Percentiles rank a stretch among this genome's conserved stretches.
Conservation (phyloP, 1,284 basidiomycete genomes). For the Apiotrichum veenhuisii region DNA sequence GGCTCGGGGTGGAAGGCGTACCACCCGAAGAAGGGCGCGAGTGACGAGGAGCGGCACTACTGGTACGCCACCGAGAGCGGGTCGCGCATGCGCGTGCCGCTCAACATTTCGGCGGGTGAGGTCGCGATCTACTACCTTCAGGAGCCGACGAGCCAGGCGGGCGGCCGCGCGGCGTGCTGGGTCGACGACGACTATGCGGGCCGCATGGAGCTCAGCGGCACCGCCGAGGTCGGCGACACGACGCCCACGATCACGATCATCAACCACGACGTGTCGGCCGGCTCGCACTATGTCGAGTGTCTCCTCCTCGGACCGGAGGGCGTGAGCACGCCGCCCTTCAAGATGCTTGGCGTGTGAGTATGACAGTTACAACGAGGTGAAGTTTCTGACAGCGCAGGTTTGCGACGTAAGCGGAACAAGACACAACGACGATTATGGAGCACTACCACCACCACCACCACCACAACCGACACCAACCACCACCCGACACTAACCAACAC, state of each 20-base stretch:
- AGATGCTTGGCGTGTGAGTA: constrained; percentile 68
- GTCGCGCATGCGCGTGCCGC: constrained; percentile 64
- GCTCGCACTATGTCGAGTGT: constrained; percentile 83
- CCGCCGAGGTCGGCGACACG: constrained; percentile 48
- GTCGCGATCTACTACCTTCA: constrained; percentile 55
- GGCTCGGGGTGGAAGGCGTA: constrained; percentile 81
- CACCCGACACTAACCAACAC: too few species aligned
- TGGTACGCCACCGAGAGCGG: constrained; percentile 68
- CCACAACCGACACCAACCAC: too few species aligned
- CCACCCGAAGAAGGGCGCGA: constrained; percentile 58
- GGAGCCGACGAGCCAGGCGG: constrained; percentile 48
- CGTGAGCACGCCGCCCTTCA: constrained; percentile 62
- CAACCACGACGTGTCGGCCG: constrained; percentile 68
- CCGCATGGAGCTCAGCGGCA: constrained; percentile 52
- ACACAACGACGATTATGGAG: too few species aligned
- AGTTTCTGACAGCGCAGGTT: not conserved
- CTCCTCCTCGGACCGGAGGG: constrained; percentile 69
- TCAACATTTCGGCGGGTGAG: constrained; percentile 53
- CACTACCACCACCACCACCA: too few species aligned
- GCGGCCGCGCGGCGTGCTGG: constrained; percentile 54
- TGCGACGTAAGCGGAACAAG: not conserved
- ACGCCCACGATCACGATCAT: constrained; percentile 63
- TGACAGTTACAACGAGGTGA: not conserved
- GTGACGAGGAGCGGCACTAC: constrained; percentile 63
- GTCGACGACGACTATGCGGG: constrained; percentile 55